A percentile compares a stretch with the other conserved stretches of the same genome.
Evolutionary conservation across 495 filamentous ascomycete species (phyloP).

Genomic region (Penicillium steckii): DNA sequence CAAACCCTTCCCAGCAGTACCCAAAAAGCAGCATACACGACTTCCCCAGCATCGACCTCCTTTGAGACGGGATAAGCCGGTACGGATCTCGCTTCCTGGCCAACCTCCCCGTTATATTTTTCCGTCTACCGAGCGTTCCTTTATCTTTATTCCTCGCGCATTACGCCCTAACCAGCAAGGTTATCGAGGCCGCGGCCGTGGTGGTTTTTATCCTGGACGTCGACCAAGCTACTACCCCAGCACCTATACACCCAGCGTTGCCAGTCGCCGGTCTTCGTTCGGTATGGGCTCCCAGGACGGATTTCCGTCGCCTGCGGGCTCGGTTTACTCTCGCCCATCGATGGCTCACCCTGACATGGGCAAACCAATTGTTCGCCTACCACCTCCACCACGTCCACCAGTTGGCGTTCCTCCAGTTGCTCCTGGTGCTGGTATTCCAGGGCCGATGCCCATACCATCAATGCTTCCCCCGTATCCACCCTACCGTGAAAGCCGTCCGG

Average conservation of each 20-base stretch:
- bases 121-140: conserved; percentile 83
- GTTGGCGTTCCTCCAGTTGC: conserved; percentile 27
- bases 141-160: conserved; percentile 96
- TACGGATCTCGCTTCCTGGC: conserved; percentile 86
- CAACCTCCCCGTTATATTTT: conserved; percentile 82
- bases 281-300: conserved; percentile 72
- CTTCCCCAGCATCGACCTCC: conserved; percentile 94
- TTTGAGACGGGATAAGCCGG: conserved; percentile 92
- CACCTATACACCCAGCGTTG: conserved; percentile 87
- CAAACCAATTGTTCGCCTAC: conserved; percentile 84
- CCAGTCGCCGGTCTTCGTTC: conserved; percentile 89
- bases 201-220: conserved; percentile 67
- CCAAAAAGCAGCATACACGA: conserved; percentile 83
- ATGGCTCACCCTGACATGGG: conserved; percentile 55
- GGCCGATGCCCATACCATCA: conserved; percentile 36
- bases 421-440: conserved; percentile 15
- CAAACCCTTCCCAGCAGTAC: conserved; percentile 66
- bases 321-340: conserved; percentile 66
- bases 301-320: conserved; percentile 74
- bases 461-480: conserved; percentile 60
- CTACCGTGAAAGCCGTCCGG: conserved; percentile 75
- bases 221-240: conserved; percentile 80
- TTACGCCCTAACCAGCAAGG: conserved; percentile 89
- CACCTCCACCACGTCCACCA: conserved; percentile 56
- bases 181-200: conserved; percentile 65